Evolutionary conservation across 345 rosid genomes (phyloP), one percentile per base, ranked within the genome.

Genomic region (Sonneratia alba): DNA sequence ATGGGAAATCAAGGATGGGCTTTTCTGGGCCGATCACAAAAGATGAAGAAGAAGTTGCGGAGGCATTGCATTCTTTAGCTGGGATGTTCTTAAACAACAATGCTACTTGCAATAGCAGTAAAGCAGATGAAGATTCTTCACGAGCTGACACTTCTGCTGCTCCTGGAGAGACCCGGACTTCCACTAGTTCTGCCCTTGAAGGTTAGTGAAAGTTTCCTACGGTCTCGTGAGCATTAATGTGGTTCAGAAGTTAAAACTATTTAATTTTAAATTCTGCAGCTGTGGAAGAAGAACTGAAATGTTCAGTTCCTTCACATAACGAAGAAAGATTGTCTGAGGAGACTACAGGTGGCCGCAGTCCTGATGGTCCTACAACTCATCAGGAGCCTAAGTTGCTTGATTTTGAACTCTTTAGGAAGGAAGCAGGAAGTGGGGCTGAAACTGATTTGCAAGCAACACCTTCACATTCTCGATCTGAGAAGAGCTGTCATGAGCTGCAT

Each of bases 21-120:
- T 45, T 38, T 67, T 19, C 22, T 72, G 89, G 92, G 64, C 76
- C 89, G 47, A 91, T 91, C 77, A 83, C 96, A 8, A 93, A 93
- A 80, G 98, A 93, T 71, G 98, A 93, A 86, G 90, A 88, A 80
- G 98, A 93, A 85, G 98, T 87, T 66, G 98, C 79, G 27, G 96
- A 91, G 81, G 86, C 97, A 45, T 78, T 93, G 69, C 88, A 77
- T 78, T 83, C 90, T 74, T 81, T 93, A 87, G 98, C 98, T 7
- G 89, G 84, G 76, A 85, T 89, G 92, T 84, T 88, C 76, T 78
- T 81, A 13, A 79, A 79, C 75, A 43, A n/a, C 63, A 9, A 11
- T 6, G 7, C 22, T n/a, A 3, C 63, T 57, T 57, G 63, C 63
- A 8, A 70, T 78, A 75, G 42, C 73, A 32, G 70, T 45, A 75